A percentile compares a stretch with the other conserved stretches of the same genome.
phyloP scores from a whole-genome alignment of 2,329 filamentous ascomycete species.

The Phialocephala sp. region DNA sequence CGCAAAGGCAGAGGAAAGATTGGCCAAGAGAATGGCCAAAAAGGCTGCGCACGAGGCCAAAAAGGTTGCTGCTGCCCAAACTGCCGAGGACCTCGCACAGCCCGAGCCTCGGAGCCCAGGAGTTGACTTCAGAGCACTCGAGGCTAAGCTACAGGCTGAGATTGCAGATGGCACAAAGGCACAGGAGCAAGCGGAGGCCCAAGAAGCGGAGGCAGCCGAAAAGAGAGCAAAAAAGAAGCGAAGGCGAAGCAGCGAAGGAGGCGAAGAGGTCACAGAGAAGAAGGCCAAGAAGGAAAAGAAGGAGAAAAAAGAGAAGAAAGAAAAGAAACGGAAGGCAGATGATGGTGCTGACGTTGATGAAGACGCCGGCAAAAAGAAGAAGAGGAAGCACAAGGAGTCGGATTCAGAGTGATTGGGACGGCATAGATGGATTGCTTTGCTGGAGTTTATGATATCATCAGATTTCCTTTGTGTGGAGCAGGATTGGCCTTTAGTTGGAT shows the following conservation, averaged over 20 bases:
- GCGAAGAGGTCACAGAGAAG: constrained; percentile 13
- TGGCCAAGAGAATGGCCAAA: constrained; percentile 55
- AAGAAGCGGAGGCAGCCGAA: constrained; percentile 14
- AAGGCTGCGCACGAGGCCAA: constrained; percentile 16
- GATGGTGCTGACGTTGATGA: constrained; percentile 20
- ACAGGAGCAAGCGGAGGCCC: constrained; percentile 22
- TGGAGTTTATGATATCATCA: constrained; percentile 20
- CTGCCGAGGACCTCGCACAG: constrained; percentile 8
- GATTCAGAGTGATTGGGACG: background rate
- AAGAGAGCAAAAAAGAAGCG: constrained; percentile 28
- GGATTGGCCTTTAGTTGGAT: background rate
- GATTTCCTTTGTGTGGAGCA: constrained; percentile 4
- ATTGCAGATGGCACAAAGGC: constrained; percentile 30
- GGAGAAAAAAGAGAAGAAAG: constrained; percentile 27
- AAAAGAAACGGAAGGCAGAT: constrained; percentile 25
- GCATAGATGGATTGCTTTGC: constrained; percentile 1
- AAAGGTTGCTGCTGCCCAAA: constrained; percentile 17
- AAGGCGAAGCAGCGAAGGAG: constrained; percentile 27
- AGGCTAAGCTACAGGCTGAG: constrained; percentile 34
- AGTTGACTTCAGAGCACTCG: constrained; percentile 33
- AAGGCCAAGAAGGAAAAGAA: constrained; percentile 28
- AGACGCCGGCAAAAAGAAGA: constrained; percentile 19
- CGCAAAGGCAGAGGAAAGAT: constrained; percentile 68
- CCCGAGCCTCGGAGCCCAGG: constrained; percentile 17
- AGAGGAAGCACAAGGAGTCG: constrained; percentile 8